Conservation (phyloP, 1,284 basidiomycete genomes). For the Heliocybe sulcata region DNA sequence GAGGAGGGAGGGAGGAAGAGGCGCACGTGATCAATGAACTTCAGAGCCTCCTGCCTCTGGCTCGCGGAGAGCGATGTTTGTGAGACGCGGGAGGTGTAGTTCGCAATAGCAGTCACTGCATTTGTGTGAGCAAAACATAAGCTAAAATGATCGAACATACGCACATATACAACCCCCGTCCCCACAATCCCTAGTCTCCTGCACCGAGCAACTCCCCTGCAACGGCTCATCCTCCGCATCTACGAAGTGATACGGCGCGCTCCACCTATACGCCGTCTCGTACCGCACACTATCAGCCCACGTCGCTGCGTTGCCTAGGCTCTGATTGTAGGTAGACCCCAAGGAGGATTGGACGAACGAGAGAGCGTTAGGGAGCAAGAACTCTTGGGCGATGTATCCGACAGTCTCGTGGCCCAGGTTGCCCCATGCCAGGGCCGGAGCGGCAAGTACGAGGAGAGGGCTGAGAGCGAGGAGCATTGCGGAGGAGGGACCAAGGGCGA, state of each 20-base stretch:
- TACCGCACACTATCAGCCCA: conserved; percentile 40
- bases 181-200: conserved; percentile 35
- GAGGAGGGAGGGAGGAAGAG: neutral
- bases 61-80: conserved; percentile 30
- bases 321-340: conserved; percentile 30
- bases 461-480: neutral
- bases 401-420: conserved; percentile 34
- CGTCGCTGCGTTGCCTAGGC: conserved; percentile 37
- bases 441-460: neutral
- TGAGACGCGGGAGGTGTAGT: conserved; percentile 44
- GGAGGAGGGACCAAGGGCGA: neutral
- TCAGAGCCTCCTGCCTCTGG: conserved; percentile 42
- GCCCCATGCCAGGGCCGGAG: conserved; percentile 26
- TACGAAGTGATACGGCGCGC: conserved; percentile 36
- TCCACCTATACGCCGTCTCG: conserved; percentile 31
- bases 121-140: neutral
- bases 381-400: conserved; percentile 28
- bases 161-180: conserved; percentile 33
- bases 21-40: conserved; percentile 38
- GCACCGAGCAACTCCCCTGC: conserved; percentile 37
- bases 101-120: conserved; percentile 43
- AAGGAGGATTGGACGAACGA: conserved; percentile 36
- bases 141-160: conserved; percentile 13
- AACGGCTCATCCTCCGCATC: conserved; percentile 45
- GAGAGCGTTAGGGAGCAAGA: conserved; percentile 35